These are phyloP conservation scores for Huntiella moniliformis DNA, from an alignment of 2,329 filamentous ascomycete genomes.

Conservation along the genomic window DNA sequence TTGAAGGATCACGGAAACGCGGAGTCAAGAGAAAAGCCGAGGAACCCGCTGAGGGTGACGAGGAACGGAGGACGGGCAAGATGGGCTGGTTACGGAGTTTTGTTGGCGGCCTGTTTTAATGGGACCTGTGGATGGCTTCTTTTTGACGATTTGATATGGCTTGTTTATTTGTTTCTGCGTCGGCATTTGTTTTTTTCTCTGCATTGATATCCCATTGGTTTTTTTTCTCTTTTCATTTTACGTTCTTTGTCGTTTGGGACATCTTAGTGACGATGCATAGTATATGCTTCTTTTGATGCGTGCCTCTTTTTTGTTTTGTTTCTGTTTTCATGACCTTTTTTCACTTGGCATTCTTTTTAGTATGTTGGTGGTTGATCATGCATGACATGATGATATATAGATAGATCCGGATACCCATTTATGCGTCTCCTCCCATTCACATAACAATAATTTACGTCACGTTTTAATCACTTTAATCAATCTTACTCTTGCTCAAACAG, in stretches of 20 bases:
- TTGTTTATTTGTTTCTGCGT: neutral
- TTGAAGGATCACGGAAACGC: neutral
- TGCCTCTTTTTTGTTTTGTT: conserved; percentile 15
- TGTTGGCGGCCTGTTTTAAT: conserved; percentile 2
- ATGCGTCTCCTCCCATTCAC: neutral
- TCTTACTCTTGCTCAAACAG: neutral
- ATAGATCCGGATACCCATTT: conserved; percentile 1
- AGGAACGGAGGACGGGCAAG: neutral
- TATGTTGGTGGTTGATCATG: neutral
- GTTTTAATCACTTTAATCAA: too few relatives aligned
- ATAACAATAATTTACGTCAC: too few relatives aligned
- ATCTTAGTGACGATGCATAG: neutral
- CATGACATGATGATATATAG: conserved; percentile 5
- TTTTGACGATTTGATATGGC: neutral
- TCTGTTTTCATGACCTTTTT: conserved; percentile 8
- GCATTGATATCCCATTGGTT: neutral
- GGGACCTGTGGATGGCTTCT: too few relatives aligned
- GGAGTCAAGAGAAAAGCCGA: neutral
- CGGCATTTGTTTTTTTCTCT: neutral
- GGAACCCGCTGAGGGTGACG: neutral
- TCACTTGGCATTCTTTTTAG: neutral
- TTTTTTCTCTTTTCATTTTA: neutral
- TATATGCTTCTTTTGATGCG: conserved; percentile 26
- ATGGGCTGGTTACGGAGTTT: conserved; percentile 5
- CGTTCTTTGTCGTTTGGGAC: neutral